Evolutionary conservation across 2,329 filamentous ascomycete species (phyloP), one percentile per base, ranked within the genome.

Genomic region (Venturiaceae sp.): DNA sequence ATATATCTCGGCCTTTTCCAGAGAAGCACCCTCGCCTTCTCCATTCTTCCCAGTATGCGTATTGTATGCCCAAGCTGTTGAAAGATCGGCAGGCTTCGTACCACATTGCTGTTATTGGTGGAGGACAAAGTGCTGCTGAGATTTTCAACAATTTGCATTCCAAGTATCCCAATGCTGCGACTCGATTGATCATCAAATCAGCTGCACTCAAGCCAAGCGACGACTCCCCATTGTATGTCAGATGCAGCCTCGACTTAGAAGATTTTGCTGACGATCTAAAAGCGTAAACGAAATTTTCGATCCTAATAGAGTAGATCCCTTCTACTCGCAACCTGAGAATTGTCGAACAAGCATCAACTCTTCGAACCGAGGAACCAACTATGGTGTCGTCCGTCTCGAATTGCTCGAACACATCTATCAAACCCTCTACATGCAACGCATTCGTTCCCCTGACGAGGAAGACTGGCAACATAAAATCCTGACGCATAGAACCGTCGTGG

Each of bases 281-380:
- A 92, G 88, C 66, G 91, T 97, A 66, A 97, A 97, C 72, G 91
- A 94, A 67, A 89, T 97, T 68, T 97, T 97, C 78, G 91, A 97
- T 75, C 92, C 92, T 1, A 84, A 87, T 34, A 87, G 86, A 60
- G 85, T 95, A 32, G 88, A 95, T 69, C 78, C 79, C 47, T 82
- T 95, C 64, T 96, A 85, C 75, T 76, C 82, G 53, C 84, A 86
- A 63, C 77, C 86, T 0, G 74, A 84, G 1, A 76, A 78, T 47
- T 78, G 85, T 61, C 87, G 92, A 53, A 75, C 80, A 33, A 73
- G 75, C 14, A 77, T 77, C 28, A 76, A 96, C 55, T 74, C 78
- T 16, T 84, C 85, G 56, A 89, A 95, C 64, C 86, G 87, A 60
- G 85, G 84, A 32, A 97, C 92, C 61, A 97, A 97, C 77, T 97